Percentiles rank a stretch among this genome's conserved stretches.
phyloP scores from a whole-genome alignment of 2,329 filamentous ascomycete species.

The Verruconis gallopava region DNA sequence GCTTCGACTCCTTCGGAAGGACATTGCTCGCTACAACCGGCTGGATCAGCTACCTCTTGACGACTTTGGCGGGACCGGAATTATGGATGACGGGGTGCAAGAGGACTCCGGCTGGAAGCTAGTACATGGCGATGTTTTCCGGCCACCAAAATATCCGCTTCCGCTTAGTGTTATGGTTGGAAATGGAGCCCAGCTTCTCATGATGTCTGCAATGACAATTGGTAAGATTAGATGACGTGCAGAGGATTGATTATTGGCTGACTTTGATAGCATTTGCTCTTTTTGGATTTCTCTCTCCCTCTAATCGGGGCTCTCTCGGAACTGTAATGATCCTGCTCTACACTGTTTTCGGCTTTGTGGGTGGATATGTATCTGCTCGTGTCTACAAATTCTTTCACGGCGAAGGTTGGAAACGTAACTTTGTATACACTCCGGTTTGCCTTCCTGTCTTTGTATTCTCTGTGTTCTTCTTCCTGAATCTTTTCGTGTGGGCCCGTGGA shows the following conservation, averaged over 20 bases:
- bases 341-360: constrained; percentile 82
- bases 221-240: constrained; percentile 24
- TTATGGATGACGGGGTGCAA: constrained; percentile 70
- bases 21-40: constrained; percentile 93
- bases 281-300: constrained; percentile 87
- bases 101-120: constrained; percentile 98
- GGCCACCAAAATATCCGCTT: constrained; percentile 69
- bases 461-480: constrained; percentile 83
- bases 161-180: constrained; percentile 79
- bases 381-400: constrained; percentile 93
- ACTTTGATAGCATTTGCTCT: constrained; percentile 58
- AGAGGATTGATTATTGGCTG: constrained; percentile 12
- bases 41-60: constrained; percentile 84
- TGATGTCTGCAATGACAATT: constrained; percentile 94
- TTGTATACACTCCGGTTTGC: constrained; percentile 71
- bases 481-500: constrained; percentile 89
- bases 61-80: constrained; percentile 68
- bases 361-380: constrained; percentile 77
- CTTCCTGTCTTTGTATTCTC: constrained; percentile 78
- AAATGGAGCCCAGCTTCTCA: constrained; percentile 90
- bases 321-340: constrained; percentile 91
- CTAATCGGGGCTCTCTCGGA: constrained; percentile 84
- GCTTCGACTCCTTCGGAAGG: constrained; percentile 76
- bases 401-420: constrained; percentile 89
- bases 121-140: constrained; percentile 94